A percentile compares a stretch with the other conserved stretches of the same genome.
Conservation (phyloP, 148 eudicot genomes). For the Spergularia marina region DNA sequence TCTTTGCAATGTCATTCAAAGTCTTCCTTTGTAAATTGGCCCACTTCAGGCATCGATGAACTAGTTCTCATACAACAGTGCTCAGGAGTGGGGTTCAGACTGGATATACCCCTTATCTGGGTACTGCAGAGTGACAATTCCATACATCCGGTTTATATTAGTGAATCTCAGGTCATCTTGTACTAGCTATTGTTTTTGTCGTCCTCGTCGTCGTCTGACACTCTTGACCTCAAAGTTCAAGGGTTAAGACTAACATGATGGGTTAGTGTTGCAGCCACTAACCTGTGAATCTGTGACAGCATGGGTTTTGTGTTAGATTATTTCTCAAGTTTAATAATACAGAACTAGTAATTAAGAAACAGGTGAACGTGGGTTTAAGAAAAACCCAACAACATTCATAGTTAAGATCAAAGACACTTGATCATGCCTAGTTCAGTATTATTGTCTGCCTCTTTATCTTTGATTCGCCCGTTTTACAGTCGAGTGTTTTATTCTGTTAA, state of each 20-base stretch:
- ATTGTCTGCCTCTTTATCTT: conserved; percentile 20
- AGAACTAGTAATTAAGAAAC: background rate
- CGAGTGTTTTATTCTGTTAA: background rate
- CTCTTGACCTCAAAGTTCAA: background rate
- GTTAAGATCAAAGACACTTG: conserved; percentile 25
- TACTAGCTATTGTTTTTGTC: background rate
- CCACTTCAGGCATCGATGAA: too few species aligned
- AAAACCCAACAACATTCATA: conserved; percentile 15
- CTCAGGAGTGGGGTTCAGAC: too few species aligned
- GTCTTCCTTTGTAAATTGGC: too few species aligned
- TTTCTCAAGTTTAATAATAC: too few species aligned
- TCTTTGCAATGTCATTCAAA: too few species aligned
- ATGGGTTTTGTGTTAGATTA: conserved; percentile 12
- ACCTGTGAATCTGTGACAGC: background rate
- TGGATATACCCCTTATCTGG: too few species aligned
- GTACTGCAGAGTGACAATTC: too few species aligned
- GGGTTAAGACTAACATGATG: background rate
- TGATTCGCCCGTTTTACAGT: conserved; percentile 2
- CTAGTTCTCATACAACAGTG: too few species aligned
- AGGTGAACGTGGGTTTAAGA: conserved; percentile 26
- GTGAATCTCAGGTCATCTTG: background rate
- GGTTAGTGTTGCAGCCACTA: background rate
- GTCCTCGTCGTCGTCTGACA: background rate
- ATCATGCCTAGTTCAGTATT: conserved; percentile 20
- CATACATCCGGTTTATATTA: background rate